Evolutionary conservation across 2,329 filamentous ascomycete genomes (phyloP).

Genomic region (Fusarium albosuccineum): DNA sequence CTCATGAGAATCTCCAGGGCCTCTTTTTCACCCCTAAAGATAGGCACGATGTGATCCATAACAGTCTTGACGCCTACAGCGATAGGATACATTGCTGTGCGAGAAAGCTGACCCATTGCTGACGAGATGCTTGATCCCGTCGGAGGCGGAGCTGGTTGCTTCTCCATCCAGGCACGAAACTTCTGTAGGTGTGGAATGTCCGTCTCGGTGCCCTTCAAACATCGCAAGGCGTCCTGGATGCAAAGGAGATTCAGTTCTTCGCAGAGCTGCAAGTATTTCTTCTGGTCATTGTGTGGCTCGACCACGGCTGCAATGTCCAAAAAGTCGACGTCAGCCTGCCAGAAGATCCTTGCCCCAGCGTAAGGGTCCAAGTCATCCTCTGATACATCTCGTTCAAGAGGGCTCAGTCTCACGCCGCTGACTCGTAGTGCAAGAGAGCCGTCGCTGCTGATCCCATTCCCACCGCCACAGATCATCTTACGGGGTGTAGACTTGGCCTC

Average conservation of each 20-base stretch:
- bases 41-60: too few species aligned
- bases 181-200: slow-evolving; percentile 5
- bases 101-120: too few species aligned
- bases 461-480: too few species aligned
- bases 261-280: slow-evolving; percentile 3
- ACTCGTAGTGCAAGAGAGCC: slow-evolving; percentile 12
- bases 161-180: slow-evolving; percentile 22
- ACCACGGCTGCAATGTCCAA: slow-evolving; percentile 10
- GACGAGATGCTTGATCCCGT: too few species aligned
- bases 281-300: slow-evolving; percentile 7
- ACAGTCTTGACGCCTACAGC: too few species aligned
- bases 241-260: slow-evolving; percentile 17
- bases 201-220: slow-evolving; percentile 8
- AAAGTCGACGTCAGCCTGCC: slow-evolving; percentile 22
- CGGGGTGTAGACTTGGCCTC: slow-evolving; percentile 1
- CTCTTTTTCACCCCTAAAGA: too few species aligned
- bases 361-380: slow-evolving; percentile 11
- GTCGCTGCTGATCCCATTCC: too few species aligned
- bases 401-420: slow-evolving; percentile 11
- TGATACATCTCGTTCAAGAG: slow-evolving; percentile 9
- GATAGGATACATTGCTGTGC: too few species aligned
- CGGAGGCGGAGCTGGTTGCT: slow-evolving; percentile 1
- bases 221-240: slow-evolving; percentile 10
- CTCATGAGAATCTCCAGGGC: too few species aligned
- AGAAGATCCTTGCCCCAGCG: slow-evolving; percentile 18